A percentile compares a stretch with the other conserved stretches of the same genome.
Evolutionary conservation across 805 yeast species (phyloP).

Genomic region (Candida pseudofarinosa): DNA sequence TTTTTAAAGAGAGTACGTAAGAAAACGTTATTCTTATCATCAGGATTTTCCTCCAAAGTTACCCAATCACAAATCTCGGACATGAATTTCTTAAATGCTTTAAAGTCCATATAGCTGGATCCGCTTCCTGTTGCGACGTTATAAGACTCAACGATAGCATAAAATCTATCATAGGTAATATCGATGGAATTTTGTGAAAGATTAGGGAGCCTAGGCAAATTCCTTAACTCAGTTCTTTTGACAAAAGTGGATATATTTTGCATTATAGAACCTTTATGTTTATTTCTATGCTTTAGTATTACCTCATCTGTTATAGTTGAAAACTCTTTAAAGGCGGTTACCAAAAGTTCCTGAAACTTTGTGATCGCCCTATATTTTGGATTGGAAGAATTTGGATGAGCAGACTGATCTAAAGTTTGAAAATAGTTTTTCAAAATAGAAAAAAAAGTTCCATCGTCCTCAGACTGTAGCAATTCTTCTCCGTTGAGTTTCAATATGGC

Average conservation of each 20-base stretch:
- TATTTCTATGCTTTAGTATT: constrained; percentile 64
- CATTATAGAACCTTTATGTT: constrained; percentile 70
- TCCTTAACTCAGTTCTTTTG: constrained; percentile 85
- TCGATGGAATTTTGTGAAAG: constrained; percentile 57
- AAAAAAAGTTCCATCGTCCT: constrained; percentile 91
- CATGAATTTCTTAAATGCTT: constrained; percentile 70
- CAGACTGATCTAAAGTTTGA: constrained; percentile 68
- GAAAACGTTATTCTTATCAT: constrained; percentile 12
- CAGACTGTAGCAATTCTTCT: constrained; percentile 70
- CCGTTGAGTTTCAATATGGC: constrained; percentile 90
- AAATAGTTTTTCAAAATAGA: constrained; percentile 82
- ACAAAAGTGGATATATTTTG: constrained; percentile 87
- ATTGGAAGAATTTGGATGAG: constrained; percentile 67
- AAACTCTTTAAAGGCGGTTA: constrained; percentile 90
- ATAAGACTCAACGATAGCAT: constrained; percentile 68
- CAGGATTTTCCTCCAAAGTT: constrained; percentile 11
- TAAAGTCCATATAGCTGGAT: constrained; percentile 66
- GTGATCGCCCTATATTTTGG: constrained; percentile 65
- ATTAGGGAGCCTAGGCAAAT: constrained; percentile 69
- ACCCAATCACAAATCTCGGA: constrained; percentile 80
- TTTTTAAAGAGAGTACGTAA: constrained; percentile 58
- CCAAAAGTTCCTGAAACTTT: constrained; percentile 83
- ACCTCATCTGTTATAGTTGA: constrained; percentile 71
- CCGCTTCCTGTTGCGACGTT: constrained; percentile 48
- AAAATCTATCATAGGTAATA: constrained; percentile 79